phyloP scores from a whole-genome alignment of 192 early-diverging fungal genomes.

The Obelidium mucronatum region DNA sequence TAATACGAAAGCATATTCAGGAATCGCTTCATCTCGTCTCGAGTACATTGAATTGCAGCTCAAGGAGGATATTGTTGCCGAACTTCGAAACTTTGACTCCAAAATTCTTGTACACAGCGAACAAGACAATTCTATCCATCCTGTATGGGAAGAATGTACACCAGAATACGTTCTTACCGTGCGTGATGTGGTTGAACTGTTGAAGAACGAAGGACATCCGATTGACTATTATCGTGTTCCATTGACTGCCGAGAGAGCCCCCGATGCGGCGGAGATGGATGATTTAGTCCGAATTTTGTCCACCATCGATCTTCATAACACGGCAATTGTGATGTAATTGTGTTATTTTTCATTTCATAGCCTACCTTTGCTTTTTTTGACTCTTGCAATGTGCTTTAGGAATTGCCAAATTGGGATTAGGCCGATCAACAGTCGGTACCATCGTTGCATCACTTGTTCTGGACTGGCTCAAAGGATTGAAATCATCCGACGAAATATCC shows the following conservation, averaged over 20 bases:
- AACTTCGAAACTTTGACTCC: conserved; percentile 56
- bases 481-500: not conserved
- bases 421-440: conserved; percentile 67
- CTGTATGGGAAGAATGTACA: conserved; percentile 68
- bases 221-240: conserved; percentile 65
- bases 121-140: conserved; percentile 49
- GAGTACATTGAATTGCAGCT: conserved; percentile 63
- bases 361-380: not conserved
- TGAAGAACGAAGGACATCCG: conserved; percentile 40
- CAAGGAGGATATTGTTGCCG: conserved; percentile 62
- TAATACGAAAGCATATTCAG: conserved; percentile 66
- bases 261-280: conserved; percentile 63
- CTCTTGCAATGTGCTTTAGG: conserved; percentile 6
- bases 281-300: conserved; percentile 55
- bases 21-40: conserved; percentile 59
- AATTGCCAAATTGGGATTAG: conserved; percentile 72
- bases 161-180: conserved; percentile 60
- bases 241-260: conserved; percentile 65
- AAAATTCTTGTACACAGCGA: conserved; percentile 65
- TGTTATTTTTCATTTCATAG: not conserved
- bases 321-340: conserved; percentile 60
- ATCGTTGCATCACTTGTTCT: conserved; percentile 47
- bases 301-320: conserved; percentile 42
- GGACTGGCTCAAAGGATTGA: conserved; percentile 47
- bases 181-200: conserved; percentile 53